phyloP scores from a whole-genome alignment of 805 yeast genomes.

The Isabelozyma rhagii region DNA sequence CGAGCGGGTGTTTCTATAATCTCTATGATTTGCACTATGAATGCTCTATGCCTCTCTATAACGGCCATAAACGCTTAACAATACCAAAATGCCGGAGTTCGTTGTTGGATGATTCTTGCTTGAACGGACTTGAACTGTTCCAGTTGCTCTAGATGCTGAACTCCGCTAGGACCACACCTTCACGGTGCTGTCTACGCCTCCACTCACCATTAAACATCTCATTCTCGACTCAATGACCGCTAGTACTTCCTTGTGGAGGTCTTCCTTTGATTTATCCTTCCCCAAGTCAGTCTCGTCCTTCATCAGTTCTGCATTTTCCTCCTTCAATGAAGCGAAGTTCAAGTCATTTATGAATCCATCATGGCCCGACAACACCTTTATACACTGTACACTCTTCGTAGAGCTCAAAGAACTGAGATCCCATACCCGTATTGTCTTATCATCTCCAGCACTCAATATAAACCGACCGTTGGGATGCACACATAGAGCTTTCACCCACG shows the following conservation, averaged over 20 bases:
- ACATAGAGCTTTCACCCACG: constrained; percentile 75
- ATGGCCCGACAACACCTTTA: constrained; percentile 56
- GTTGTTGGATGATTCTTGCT: too few relatives aligned
- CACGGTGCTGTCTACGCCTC: constrained; percentile 56
- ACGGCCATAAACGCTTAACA: background rate
- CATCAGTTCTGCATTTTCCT: constrained; percentile 3
- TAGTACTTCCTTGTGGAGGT: constrained; percentile 18
- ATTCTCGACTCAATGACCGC: constrained; percentile 42
- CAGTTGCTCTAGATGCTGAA: too few relatives aligned
- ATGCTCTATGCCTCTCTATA: too few relatives aligned
- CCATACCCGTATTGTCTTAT: constrained; percentile 75
- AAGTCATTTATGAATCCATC: constrained; percentile 74
- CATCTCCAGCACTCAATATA: constrained; percentile 74
- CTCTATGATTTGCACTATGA: too few relatives aligned
- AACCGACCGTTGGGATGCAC: constrained; percentile 76
- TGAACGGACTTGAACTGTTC: too few relatives aligned
- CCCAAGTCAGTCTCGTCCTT: constrained; percentile 3
- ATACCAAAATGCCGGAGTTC: too few relatives aligned
- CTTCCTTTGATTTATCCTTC: constrained; percentile 10
- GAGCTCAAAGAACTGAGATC: constrained; percentile 46
- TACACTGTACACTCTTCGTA: constrained; percentile 42
- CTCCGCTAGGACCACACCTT: constrained; percentile 47
- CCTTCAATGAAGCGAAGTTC: constrained; percentile 41
- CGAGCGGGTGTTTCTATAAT: too few relatives aligned
- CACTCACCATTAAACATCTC: constrained; percentile 63